These are phyloP conservation scores for Lignosus rhinocerotis DNA, from an alignment of 1,284 basidiomycete genomes.

Conservation along the genomic window DNA sequence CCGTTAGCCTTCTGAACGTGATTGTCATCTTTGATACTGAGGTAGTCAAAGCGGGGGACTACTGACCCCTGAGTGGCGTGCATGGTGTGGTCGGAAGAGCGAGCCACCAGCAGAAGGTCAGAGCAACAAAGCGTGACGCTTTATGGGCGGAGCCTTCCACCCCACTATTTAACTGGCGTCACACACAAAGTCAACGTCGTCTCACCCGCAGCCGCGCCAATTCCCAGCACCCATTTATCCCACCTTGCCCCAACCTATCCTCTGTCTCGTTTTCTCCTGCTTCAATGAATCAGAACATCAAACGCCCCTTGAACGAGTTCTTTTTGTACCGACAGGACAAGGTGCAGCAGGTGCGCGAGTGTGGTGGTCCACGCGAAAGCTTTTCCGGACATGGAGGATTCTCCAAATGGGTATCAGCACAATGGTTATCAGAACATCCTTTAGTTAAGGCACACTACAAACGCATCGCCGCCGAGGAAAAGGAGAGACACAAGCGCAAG, in stretches of 20 bases:
- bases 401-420: background rate
- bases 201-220: too few species aligned
- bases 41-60: background rate
- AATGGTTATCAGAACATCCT: background rate
- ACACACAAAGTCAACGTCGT: background rate
- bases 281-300: too few species aligned
- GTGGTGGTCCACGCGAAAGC: too few species aligned
- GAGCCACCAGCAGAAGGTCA: background rate
- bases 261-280: too few species aligned
- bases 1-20: too few species aligned
- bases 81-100: background rate
- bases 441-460: background rate
- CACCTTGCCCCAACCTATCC: too few species aligned
- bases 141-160: background rate
- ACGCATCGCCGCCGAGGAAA: background rate
- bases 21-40: background rate
- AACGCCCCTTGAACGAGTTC: background rate
- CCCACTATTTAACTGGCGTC: background rate
- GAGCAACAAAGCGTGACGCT: background rate
- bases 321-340: background rate
- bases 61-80: background rate
- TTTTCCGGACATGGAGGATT: background rate
- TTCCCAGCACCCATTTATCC: too few species aligned
- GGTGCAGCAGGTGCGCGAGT: background rate
- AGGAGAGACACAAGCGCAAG: background rate